Evolutionary conservation across 805 yeast species (phyloP).

Genomic region (Komagataella pastoris): DNA sequence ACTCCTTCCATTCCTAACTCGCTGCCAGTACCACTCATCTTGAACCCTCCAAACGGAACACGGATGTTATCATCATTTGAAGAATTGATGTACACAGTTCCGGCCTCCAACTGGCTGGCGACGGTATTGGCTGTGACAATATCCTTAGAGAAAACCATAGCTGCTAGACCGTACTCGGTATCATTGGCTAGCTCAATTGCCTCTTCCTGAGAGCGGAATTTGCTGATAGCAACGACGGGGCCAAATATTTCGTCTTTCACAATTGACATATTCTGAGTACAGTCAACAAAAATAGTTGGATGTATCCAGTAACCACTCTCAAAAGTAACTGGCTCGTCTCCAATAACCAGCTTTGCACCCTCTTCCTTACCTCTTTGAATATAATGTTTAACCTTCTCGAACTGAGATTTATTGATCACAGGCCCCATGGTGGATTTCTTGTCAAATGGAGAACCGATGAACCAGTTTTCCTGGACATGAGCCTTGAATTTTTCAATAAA

Average conservation of each 20-base stretch:
- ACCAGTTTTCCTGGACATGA: conserved; percentile 34
- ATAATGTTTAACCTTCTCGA: conserved; percentile 33
- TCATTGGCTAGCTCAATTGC: conserved; percentile 59
- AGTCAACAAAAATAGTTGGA: conserved; percentile 70
- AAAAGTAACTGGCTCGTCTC: conserved; percentile 28
- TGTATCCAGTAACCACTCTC: conserved; percentile 52
- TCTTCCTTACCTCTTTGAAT: conserved; percentile 30
- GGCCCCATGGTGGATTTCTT: conserved; percentile 42
- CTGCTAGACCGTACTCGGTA: conserved; percentile 69
- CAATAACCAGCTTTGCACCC: conserved; percentile 32
- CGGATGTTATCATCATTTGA: conserved; percentile 51
- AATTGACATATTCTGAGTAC: conserved; percentile 47
- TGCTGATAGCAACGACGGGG: conserved; percentile 63
- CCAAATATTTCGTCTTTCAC: conserved; percentile 81
- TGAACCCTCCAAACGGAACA: conserved; percentile 76
- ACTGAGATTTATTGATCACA: conserved; percentile 42
- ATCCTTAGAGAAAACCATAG: conserved; percentile 65
- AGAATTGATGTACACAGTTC: conserved; percentile 58
- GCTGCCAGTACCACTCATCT: conserved; percentile 69
- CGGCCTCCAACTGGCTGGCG: conserved; percentile 49
- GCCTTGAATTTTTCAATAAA: conserved; percentile 30
- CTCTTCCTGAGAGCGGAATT: conserved; percentile 55
- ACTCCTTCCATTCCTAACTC: conserved; percentile 71
- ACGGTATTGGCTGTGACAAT: conserved; percentile 51
- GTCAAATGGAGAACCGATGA: conserved; percentile 42